These are phyloP conservation scores for Purshia tridentata DNA, from an alignment of 306 rosid genomes.

Conservation along the genomic window DNA sequence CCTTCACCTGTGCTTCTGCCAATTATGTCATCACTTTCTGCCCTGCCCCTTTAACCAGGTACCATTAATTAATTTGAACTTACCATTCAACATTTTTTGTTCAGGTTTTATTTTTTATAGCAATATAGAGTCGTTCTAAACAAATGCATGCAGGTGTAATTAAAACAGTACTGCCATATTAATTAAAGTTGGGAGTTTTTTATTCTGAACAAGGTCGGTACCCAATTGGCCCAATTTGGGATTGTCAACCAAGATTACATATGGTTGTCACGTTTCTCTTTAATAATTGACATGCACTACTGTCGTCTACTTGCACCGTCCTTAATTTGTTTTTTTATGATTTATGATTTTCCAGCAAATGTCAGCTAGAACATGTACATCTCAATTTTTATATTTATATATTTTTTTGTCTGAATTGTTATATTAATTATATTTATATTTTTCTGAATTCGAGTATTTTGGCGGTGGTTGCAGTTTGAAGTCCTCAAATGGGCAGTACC, in stretches of 20 bases:
- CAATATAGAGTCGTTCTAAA: no score
- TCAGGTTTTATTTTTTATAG: no score
- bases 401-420: background rate
- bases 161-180: no score
- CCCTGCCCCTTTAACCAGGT: constrained; percentile 52
- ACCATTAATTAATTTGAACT: no score
- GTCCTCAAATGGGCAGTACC: constrained; percentile 52
- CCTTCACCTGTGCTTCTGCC: constrained; percentile 80
- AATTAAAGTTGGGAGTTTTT: no score
- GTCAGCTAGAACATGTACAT: background rate
- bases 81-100: no score
- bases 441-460: background rate
- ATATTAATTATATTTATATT: background rate
- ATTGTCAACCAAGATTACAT: background rate
- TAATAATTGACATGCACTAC: background rate
- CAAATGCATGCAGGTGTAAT: no score
- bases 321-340: background rate
- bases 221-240: background rate
- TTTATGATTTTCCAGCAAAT: background rate
- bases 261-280: background rate
- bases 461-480: constrained; percentile 58
- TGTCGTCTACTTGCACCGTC: background rate
- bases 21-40: constrained; percentile 74
- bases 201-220: no score
- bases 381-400: background rate